Base-by-base conservation (phyloP, 441 rosid species). In the Daphne laureola region DNA sequence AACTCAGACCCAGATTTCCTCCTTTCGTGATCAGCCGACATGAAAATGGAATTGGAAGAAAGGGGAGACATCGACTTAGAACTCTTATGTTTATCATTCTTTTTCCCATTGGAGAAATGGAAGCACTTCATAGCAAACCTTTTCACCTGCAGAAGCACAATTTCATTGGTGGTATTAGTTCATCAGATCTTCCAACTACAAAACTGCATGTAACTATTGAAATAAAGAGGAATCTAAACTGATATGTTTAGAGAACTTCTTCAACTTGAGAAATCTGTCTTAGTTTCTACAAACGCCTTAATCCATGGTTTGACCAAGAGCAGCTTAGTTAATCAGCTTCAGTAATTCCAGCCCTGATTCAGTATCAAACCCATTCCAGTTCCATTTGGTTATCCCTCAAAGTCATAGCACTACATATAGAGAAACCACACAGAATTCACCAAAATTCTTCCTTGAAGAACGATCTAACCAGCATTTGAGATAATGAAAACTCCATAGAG, bases 1-100 rank as follows among this genome's bases (percentile, higher is more conserved):
- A 77, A 74, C 21, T 77, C 90, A 6, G 92, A 81, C 51, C 84
- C 87, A 63, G 83, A 79, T 75, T 73, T 74, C 69, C 74, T 79
- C 11, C 64, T 40, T 14, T 70, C 81, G 12, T 17, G 66, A 45
- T 81, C 90, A 26, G 72, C 63, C 2, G 83, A 73, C 59, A 51
- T 65, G 14, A 86, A 77, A 49, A 64, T 45, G 3, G 72, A 73
- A 15, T 58, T 50, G 17, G 59, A 55, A 31, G 79, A 77, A 3
- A 48, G 80, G 18, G 47, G 67, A 21, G 86, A 87, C 51, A 54
- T 59, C 21, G 80, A 80, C 67, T 80, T 84, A 9, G 57, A 55
- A 0, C 68, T 62, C 69, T 68, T 73, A 45, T 68, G 65, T 57
- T 73, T 81, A 53, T 67, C 73, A 63, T 76, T 58, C 51, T 77